Conservation (phyloP, 176 grass and related monocot species). For the Oryza punctata region DNA sequence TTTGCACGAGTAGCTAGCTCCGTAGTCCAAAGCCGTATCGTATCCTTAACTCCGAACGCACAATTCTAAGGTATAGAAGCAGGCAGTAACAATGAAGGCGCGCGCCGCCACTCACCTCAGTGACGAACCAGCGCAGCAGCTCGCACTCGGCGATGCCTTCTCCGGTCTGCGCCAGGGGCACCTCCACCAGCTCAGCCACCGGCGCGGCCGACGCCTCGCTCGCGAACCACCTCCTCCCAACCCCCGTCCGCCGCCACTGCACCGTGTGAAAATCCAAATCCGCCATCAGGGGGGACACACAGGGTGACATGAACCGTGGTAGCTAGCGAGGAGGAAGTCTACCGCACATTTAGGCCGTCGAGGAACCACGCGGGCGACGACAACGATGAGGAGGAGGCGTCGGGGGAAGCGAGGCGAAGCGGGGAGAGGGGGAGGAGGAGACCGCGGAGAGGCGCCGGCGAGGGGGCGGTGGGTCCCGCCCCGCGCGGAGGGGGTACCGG, state of each 20-base stretch:
- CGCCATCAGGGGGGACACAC: background rate
- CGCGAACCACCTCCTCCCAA: conserved; percentile 38
- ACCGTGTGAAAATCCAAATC: background rate
- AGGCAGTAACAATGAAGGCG: background rate
- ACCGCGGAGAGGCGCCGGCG: conserved; percentile 10
- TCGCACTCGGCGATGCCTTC: conserved; percentile 98
- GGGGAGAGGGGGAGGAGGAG: conserved; percentile 25
- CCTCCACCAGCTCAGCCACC: conserved; percentile 61
- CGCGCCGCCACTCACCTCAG: conserved; percentile 45
- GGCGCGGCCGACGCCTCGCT: conserved; percentile 37
- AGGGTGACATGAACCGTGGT: no score
- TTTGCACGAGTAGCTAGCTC: background rate
- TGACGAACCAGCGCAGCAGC: conserved; percentile 86
- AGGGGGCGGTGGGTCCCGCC: background rate
- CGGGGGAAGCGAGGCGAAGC: background rate
- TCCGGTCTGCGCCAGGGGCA: conserved; percentile 88
- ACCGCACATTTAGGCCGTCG: conserved; percentile 23
- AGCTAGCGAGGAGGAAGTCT: background rate
- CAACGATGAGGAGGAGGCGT: background rate
- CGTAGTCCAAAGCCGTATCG: background rate
- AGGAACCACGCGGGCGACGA: background rate
- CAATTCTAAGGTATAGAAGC: background rate
- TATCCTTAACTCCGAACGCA: background rate
- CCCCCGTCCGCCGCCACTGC: conserved; percentile 10
- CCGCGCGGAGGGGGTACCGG: background rate